Base-by-base conservation (phyloP, 148 eudicot species). In the Cornus florida region DNA sequence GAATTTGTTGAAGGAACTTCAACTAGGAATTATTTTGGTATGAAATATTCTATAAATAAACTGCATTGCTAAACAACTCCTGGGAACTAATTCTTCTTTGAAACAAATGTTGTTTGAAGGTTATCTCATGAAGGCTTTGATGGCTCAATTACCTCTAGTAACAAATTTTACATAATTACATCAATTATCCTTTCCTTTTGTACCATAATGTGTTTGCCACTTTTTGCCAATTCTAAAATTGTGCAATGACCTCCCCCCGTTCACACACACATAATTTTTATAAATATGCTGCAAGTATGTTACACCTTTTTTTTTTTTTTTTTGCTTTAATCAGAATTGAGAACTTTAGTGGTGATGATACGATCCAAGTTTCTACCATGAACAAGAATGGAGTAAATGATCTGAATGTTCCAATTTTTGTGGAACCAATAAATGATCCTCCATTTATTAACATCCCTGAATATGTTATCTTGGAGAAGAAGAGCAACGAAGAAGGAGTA, bases 351-450 rank as follows among this genome's bases (percentile, higher is more conserved):
- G 99, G 99, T 8, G 67, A 86, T 6, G 98, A 92, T 78, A 79
- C 81, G 10, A 86, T 96, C 66, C 88, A 77, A 83, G 78, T 92
- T 50, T 84, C 92, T 59, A 83, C 93, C 50, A 84, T 79, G 78
- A 96, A 93, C 76, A 85, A 70, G 77, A 90, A 92, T 72, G 97
- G 95, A 75, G 86, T 46, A 75, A 90, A 83, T 64, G 80, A 90
- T 79, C 46, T 91, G 79, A 83, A 92, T 75, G 78, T 93, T 71
- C 92, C 94, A 20, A 73, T 96, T 17, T 76, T 48, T 75, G 98
- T 96, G 68, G 92, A 89, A 82, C 97, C 98, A 75, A 83, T 96
- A 16, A 96, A 96, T 77, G 99, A 96, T 81, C 92, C 95, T 73
- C 99, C 99, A 68, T 82, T 83, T 46, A 88, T 96, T 78, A 77